Base-by-base conservation (phyloP, 371 early-diverging fungal genomes). In the Mortierella sp. region DNA sequence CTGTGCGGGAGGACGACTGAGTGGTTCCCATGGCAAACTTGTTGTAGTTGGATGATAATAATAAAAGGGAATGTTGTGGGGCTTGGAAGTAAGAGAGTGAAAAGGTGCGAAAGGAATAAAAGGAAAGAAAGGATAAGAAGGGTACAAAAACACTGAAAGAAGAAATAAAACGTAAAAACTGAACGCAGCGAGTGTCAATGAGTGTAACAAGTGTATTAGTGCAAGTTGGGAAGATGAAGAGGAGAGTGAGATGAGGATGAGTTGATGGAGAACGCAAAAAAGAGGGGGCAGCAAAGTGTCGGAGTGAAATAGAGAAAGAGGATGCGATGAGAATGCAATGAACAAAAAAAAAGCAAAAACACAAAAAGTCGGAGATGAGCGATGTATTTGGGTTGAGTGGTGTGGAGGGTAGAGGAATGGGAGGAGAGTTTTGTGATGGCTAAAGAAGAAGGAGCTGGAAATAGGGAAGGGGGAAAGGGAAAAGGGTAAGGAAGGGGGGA, bases 1-100 rank as follows among this genome's bases (percentile, higher is more conserved):
- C 75, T 80, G 83, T 24, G 10, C 83, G 83, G 32, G 83, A 75
- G 21, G 83, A 79, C 18, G 83, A 82, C 24, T 77, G 77, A 7
- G 70, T 68, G 10, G 83, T 76, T 51, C 83, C 83, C 83, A 83
- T 83, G 46, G 68, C 32, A 56, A 27, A 56, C n/a, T 56, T 51
- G 51, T 51, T 51, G 16, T 49, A 21, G 21, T 3, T 18, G 5
- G 7, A 51, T 51, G 7, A 51, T 51, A 56, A n/a, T 35, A 35
- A 35, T 35, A 10, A 56, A 27, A 10, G 56, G 7, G 14, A 27
- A 21, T 54, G 24, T 2, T 2, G 18, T 18, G 68, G 3, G 68
- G 51, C n/a, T 55, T 49, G 51, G 71, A 48, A 48, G 35, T 44
- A 56, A 46, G 48, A 60, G 46, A 71, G 27, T 49, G 68, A 24